Conservation (phyloP, 148 eudicot species). For the Silene conica region DNA sequence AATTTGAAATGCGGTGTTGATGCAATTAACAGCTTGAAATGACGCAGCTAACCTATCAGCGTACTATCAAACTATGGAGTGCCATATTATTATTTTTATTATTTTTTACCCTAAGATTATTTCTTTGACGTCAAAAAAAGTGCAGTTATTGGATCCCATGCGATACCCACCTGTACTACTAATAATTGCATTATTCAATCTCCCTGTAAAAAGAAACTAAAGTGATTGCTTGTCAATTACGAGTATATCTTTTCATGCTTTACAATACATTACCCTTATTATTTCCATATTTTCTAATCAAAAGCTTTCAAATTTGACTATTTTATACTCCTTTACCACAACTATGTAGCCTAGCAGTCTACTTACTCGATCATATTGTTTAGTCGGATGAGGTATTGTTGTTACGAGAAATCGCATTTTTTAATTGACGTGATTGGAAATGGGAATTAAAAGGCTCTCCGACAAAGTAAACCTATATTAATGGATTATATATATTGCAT, state of each 20-base stretch:
- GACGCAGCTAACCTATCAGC: neutral
- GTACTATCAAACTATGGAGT: neutral
- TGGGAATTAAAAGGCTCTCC: too few species aligned
- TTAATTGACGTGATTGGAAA: too few species aligned
- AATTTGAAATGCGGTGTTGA: too few species aligned
- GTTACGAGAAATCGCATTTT: too few species aligned
- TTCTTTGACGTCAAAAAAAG: constrained; percentile 23
- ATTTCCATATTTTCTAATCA: too few species aligned
- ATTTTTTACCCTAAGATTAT: neutral
- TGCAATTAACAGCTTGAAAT: neutral
- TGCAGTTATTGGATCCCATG: constrained; percentile 34
- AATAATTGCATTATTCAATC: constrained; percentile 7
- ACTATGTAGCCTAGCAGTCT: too few species aligned
- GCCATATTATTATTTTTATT: too few species aligned
- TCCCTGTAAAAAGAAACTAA: neutral
- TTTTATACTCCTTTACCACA: neutral
- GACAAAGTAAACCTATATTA: too few species aligned
- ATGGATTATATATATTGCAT: too few species aligned
- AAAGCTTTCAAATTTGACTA: neutral
- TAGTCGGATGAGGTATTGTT: too few species aligned
- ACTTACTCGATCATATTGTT: too few species aligned
- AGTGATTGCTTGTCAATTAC: neutral
- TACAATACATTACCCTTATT: neutral
- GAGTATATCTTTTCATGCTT: neutral
- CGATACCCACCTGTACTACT: constrained; percentile 28